Percentiles rank a stretch among this genome's conserved stretches.
Evolutionary conservation across 2,329 filamentous ascomycete species (phyloP).

Genomic region (Lasiodiplodia sp.): DNA sequence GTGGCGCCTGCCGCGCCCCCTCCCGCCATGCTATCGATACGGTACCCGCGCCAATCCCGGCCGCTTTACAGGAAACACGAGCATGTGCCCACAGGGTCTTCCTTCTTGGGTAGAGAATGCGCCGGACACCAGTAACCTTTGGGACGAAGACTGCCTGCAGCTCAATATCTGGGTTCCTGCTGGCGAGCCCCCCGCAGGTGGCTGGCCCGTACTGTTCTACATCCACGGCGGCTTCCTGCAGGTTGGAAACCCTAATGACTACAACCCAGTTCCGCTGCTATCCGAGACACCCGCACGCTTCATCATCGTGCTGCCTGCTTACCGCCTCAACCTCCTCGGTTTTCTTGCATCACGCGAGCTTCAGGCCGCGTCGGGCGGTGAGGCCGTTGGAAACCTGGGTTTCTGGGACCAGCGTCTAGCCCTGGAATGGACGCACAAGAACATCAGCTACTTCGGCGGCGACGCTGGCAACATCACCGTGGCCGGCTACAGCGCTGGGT

Average conservation of each 20-base stretch:
- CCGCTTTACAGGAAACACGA: constrained; percentile 49
- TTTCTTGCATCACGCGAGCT: constrained; percentile 62
- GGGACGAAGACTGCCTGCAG: constrained; percentile 64
- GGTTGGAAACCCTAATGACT: constrained; percentile 59
- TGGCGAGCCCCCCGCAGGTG: constrained; percentile 51
- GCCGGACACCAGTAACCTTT: constrained; percentile 38
- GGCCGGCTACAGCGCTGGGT: constrained; percentile 63
- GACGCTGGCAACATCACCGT: constrained; percentile 60
- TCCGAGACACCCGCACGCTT: constrained; percentile 57
- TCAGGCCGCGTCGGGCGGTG: constrained; percentile 44
- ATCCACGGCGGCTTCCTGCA: constrained; percentile 67
- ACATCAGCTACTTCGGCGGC: constrained; percentile 60
- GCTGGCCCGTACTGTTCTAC: constrained; percentile 66
- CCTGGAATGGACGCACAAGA: constrained; percentile 63
- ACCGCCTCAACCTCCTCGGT: constrained; percentile 64
- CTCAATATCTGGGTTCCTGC: constrained; percentile 63
- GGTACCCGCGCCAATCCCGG: constrained; percentile 58
- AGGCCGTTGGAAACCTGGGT: constrained; percentile 58
- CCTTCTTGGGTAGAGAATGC: constrained; percentile 3
- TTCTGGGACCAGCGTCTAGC: constrained; percentile 66
- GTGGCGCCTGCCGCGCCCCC: constrained; percentile 57
- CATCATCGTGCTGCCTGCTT: constrained; percentile 63
- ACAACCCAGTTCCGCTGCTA: constrained; percentile 55
- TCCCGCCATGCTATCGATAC: constrained; percentile 59
- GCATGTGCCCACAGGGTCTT: constrained; percentile 58